Conservation (phyloP, 805 yeast genomes). For the Yamadazyma laniorum region DNA sequence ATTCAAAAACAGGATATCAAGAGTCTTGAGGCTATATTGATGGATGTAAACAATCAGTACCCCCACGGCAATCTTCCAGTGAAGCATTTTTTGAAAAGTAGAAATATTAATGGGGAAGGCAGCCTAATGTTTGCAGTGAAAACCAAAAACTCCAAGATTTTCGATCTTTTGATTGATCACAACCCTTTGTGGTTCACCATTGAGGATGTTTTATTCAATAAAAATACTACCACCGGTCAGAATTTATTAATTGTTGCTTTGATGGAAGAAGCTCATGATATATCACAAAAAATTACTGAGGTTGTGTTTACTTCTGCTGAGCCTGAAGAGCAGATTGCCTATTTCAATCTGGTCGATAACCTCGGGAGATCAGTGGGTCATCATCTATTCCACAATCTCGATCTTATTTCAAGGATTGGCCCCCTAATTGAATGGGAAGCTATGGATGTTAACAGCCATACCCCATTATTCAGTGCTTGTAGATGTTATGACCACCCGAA, state of each 20-base stretch:
- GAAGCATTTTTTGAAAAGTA: constrained; percentile 23
- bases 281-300: constrained; percentile 43
- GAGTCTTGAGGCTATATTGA: constrained; percentile 17
- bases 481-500: constrained; percentile 76
- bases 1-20: constrained; percentile 34
- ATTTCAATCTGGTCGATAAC: constrained; percentile 51
- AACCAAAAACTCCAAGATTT: constrained; percentile 42
- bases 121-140: constrained; percentile 61
- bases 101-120: constrained; percentile 62
- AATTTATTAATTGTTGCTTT: constrained; percentile 63
- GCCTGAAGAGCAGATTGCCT: constrained; percentile 44
- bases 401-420: constrained; percentile 55
- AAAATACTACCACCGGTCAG: constrained; percentile 47
- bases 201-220: constrained; percentile 68
- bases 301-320: constrained; percentile 44
- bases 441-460: constrained; percentile 64
- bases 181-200: constrained; percentile 52
- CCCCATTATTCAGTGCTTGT: constrained; percentile 74
- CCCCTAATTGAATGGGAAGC: constrained; percentile 63
- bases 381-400: constrained; percentile 57
- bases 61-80: constrained; percentile 15
- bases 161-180: constrained; percentile 45
- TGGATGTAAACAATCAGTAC: constrained; percentile 8
- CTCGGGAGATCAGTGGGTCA: constrained; percentile 69
- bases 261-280: constrained; percentile 48